A percentile compares a stretch with the other conserved stretches of the same genome.
phyloP scores from a whole-genome alignment of 164 flowering plant species.

The Paratinospora sagittata region DNA sequence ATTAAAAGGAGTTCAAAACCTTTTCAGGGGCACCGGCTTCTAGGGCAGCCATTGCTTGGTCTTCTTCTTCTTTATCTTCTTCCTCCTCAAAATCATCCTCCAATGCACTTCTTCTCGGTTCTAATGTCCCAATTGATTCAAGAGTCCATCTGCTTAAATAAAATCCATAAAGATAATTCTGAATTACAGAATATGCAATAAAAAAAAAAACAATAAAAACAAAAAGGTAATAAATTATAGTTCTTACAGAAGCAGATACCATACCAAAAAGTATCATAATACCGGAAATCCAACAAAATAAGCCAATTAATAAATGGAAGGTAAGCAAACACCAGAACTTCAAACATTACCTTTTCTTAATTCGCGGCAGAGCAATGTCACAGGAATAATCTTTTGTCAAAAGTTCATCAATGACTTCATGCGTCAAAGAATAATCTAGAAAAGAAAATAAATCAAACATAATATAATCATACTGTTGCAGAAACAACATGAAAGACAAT shows the following conservation, averaged over 20 bases:
- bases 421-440: conserved; percentile 64
- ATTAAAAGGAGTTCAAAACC: conserved; percentile 32
- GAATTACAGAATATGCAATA: too few relatives aligned
- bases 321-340: too few relatives aligned
- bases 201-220: background rate
- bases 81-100: too few relatives aligned
- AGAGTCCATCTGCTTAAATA: conserved; percentile 62
- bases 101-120: too few relatives aligned
- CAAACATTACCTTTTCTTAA: conserved; percentile 71
- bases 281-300: too few relatives aligned
- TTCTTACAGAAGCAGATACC: too few relatives aligned
- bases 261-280: too few relatives aligned
- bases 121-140: too few relatives aligned
- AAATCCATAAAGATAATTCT: conserved; percentile 5
- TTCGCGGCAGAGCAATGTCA: conserved; percentile 85
- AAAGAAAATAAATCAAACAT: background rate
- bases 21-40: conserved; percentile 46
- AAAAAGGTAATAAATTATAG: background rate
- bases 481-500: too few relatives aligned
- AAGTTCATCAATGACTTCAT: conserved; percentile 88
- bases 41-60: too few relatives aligned
- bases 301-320: too few relatives aligned
- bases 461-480: background rate
- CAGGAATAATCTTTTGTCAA: conserved; percentile 75
- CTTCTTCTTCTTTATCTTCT: too few relatives aligned